A percentile compares a stretch with the other conserved stretches of the same genome.
phyloP scores from a whole-genome alignment of 202 grass and related monocot species.

The Musa balbisiana region DNA sequence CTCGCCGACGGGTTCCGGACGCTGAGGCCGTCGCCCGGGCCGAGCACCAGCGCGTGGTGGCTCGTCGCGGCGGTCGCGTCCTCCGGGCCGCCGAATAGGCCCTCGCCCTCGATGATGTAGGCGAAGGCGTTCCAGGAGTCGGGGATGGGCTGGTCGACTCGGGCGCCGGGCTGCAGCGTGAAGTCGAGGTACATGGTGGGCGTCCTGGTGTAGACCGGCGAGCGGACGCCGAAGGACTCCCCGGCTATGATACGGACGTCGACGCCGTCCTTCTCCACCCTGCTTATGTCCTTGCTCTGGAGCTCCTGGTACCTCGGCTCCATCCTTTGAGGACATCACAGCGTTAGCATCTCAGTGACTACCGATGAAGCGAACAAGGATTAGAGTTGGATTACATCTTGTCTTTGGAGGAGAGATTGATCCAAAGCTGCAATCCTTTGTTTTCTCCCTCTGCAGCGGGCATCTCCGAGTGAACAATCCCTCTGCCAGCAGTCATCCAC shows the following conservation, averaged over 20 bases:
- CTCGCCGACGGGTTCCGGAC: slow-evolving; percentile 15
- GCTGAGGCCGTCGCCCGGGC: slow-evolving; percentile 44
- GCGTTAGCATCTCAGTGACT: not conserved
- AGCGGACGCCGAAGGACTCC: slow-evolving; percentile 67
- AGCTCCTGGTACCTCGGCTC: slow-evolving; percentile 75
- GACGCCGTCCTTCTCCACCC: slow-evolving; percentile 44
- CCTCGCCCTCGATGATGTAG: slow-evolving; percentile 80
- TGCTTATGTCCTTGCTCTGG: slow-evolving; percentile 64
- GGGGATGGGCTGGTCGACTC: slow-evolving; percentile 53
- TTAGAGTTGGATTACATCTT: slow-evolving; percentile 49
- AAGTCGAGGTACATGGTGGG: slow-evolving; percentile 90
- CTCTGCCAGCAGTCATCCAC: slow-evolving; percentile 13
- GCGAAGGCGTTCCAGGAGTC: slow-evolving; percentile 77
- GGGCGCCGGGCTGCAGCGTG: slow-evolving; percentile 50
- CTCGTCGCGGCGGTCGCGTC: not conserved
- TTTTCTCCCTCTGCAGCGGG: slow-evolving; percentile 54
- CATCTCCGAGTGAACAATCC: slow-evolving; percentile 25
- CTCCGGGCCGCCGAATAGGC: slow-evolving; percentile 26
- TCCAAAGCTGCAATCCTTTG: slow-evolving; percentile 86
- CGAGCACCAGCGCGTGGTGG: slow-evolving; percentile 64
- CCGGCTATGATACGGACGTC: slow-evolving; percentile 61
- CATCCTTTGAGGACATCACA: slow-evolving; percentile 38
- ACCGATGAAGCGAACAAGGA: not conserved
- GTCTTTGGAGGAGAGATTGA: slow-evolving; percentile 88
- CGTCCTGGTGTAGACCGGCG: slow-evolving; percentile 66